Base-by-base conservation (phyloP, 2,329 filamentous ascomycete species). In the Trichoderma brevicompactum region DNA sequence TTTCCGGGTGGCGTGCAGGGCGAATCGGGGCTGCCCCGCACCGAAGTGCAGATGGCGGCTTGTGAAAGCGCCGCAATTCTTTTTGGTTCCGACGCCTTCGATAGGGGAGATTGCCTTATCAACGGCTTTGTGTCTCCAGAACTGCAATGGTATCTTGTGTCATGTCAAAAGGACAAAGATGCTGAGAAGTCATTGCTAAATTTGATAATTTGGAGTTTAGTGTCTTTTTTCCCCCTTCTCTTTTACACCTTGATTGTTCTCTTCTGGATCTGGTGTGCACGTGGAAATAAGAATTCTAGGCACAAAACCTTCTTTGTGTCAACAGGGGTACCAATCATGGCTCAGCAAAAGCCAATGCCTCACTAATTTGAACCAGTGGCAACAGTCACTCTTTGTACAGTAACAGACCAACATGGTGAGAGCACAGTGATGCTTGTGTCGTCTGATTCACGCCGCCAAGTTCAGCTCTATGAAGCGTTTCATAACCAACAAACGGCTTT, bases 1-100 rank as follows among this genome's bases (percentile, higher is more conserved):
- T 70, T 69, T 70, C 68, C 68, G 67, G 67, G 52, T 59, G 63
- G 19, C 23, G 23, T 5, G 55, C 23, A 28, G 40, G 40, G 41
- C 52, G 46, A 58, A 55, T 44, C 46, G 38, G 46, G 50, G 46
- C 46, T 43, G 58, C 61, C 61, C 61, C 61, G 64, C 64, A 43
- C 34, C 38, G n/a, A 65, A 52, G 41, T 28, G 46, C 38, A 34
- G 23, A 50, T 15, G 36, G 44, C 44, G 53, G 19, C 53, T 9
- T 10, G 49, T 52, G n/a, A 52, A 52, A 23, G 28, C 48, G 43
- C 5, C 23, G 23, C 48, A 19, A 34, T 61, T 61, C 58, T 52
- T 50, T 61, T 63, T 54, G 59, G 15, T 63, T 63, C 49, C 49
- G 48, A 28, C 28, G 28, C 49, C 32, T 63, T 63, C 49, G 59